phyloP scores from a whole-genome alignment of 73 alveolate species.

The Breviolum minutum region DNA sequence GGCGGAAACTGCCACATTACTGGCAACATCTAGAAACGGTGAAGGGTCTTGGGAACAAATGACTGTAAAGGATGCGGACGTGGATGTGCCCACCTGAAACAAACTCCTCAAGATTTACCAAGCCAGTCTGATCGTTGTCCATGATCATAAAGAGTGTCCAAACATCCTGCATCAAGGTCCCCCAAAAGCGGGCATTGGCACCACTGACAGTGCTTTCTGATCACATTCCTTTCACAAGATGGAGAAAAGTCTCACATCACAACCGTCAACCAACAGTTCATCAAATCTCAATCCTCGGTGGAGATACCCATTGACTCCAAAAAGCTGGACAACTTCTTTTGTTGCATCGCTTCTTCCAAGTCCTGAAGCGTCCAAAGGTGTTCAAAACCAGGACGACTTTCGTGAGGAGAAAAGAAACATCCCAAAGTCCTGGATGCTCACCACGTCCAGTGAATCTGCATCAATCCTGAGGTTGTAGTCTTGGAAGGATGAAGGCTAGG shows the following conservation, averaged over 20 bases:
- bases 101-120: slow-evolving; percentile 55
- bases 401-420: too few species aligned
- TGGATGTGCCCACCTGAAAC: background rate
- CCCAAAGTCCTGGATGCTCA: slow-evolving; percentile 32
- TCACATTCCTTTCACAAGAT: too few species aligned
- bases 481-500: background rate
- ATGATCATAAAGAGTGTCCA: slow-evolving; percentile 82
- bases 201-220: too few species aligned
- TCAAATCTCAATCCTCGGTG: background rate
- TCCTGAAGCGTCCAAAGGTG: background rate
- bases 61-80: too few species aligned
- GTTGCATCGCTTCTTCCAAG: slow-evolving; percentile 37
- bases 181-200: background rate
- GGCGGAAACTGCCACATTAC: too few species aligned
- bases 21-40: too few species aligned
- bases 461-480: slow-evolving; percentile 25
- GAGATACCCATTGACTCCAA: slow-evolving; percentile 79
- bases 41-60: too few species aligned
- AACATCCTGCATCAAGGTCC: slow-evolving; percentile 6
- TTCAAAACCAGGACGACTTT: too few species aligned
- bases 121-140: slow-evolving; percentile 74
- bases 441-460: slow-evolving; percentile 59
- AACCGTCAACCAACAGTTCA: background rate
- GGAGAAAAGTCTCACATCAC: too few species aligned
- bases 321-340: slow-evolving; percentile 76